Percentiles rank a stretch among this genome's conserved stretches.
These are phyloP conservation scores for Handroanthus guayacan DNA, from an alignment of 257 asterid genomes.

Conservation along the genomic window DNA sequence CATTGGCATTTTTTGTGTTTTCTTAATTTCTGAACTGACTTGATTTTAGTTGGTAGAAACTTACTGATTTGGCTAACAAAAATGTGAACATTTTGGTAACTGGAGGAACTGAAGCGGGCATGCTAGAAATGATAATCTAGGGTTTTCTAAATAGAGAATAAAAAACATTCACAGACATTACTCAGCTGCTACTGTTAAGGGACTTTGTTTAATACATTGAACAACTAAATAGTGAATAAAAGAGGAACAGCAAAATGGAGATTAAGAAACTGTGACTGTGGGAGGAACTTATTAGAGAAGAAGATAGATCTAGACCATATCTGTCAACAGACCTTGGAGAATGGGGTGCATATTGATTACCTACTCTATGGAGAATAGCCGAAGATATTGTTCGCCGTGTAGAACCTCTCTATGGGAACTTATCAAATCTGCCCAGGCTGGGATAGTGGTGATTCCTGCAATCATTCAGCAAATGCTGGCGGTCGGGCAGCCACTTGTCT, in stretches of 20 bases:
- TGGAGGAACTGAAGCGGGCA: conserved; percentile 14
- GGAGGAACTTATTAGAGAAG: conserved; percentile 3
- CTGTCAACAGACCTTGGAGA: conserved; percentile 17
- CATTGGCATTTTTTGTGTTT: conserved; percentile 8
- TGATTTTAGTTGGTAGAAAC: neutral
- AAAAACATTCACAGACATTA: neutral
- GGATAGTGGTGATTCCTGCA: neutral
- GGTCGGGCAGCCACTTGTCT: neutral
- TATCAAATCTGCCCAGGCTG: neutral
- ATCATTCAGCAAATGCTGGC: neutral
- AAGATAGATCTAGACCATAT: conserved; percentile 21
- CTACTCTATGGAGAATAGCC: neutral
- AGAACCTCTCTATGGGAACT: neutral
- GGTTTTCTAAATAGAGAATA: conserved; percentile 30
- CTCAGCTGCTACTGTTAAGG: conserved; percentile 7
- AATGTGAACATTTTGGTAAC: conserved; percentile 27
- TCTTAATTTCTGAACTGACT: neutral
- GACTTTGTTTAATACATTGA: conserved; percentile 6
- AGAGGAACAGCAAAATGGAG: conserved; percentile 23
- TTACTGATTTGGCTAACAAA: conserved; percentile 22
- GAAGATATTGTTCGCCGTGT: neutral
- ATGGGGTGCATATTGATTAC: conserved; percentile 12
- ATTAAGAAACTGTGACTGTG: conserved; percentile 12
- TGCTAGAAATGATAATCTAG: conserved; percentile 29
- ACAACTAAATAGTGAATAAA: neutral